phyloP scores from a whole-genome alignment of 2,329 filamentous ascomycete genomes.

The Emydomyces testavorans region DNA sequence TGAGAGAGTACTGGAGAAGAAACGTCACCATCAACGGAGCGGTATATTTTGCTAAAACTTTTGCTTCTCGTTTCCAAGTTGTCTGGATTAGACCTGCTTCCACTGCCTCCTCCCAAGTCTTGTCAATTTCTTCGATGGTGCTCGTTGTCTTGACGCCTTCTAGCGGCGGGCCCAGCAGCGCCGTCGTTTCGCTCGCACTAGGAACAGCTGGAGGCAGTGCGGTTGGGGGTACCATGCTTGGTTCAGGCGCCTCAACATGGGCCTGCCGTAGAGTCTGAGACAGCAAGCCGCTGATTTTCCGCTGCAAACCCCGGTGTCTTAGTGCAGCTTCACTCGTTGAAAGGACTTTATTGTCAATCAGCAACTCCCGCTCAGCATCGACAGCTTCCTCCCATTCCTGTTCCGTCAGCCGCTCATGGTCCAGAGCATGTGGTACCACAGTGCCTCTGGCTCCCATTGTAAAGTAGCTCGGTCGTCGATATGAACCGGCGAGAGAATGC shows the following conservation, averaged over 20 bases:
- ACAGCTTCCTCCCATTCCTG: conserved; percentile 44
- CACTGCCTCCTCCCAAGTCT: conserved; percentile 78
- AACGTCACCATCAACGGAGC: conserved; percentile 62
- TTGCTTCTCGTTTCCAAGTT: conserved; percentile 80
- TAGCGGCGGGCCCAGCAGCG: conserved; percentile 39
- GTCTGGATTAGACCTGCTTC: conserved; percentile 70
- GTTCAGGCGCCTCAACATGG: conserved; percentile 7
- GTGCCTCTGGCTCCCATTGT: conserved; percentile 60
- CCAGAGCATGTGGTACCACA: conserved; percentile 43
- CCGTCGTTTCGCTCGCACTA: conserved; percentile 37
- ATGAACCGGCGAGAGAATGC: conserved; percentile 50
- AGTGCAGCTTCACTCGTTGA: conserved; percentile 38
- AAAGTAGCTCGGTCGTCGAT: conserved; percentile 66
- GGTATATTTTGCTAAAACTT: conserved; percentile 64
- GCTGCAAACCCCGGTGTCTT: conserved; percentile 18
- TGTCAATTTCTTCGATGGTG: conserved; percentile 46
- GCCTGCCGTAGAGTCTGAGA: conserved; percentile 7
- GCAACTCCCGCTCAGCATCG: conserved; percentile 47
- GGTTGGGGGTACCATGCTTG: conserved; percentile 12
- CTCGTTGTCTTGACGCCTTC: conserved; percentile 37
- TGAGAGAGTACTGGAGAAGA: conserved; percentile 70
- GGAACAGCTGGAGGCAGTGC: conserved; percentile 12
- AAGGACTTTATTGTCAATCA: conserved; percentile 50
- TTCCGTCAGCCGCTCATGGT: conserved; percentile 38
- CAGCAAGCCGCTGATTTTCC: conserved; percentile 17